Conservation (phyloP, 2,329 filamentous ascomycete genomes). For the Stromatinia cepivora region DNA sequence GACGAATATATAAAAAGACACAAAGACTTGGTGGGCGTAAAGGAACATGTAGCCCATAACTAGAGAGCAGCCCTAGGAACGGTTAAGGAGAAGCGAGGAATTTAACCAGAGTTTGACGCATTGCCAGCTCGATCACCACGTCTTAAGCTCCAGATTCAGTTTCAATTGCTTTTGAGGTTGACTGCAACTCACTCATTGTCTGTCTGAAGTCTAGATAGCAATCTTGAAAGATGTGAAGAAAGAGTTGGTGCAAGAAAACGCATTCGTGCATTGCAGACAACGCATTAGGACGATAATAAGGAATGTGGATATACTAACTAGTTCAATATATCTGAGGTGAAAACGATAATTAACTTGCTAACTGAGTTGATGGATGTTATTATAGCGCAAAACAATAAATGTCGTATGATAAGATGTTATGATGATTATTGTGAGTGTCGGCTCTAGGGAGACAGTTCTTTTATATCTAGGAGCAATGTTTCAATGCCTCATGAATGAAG, state of each 20-base stretch:
- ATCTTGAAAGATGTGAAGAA: neutral
- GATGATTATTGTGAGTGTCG: conserved; percentile 10
- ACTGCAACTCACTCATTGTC: neutral
- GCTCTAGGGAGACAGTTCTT: conserved; percentile 11
- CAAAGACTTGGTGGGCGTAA: neutral
- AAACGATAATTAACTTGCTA: neutral
- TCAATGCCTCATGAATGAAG: conserved; percentile 11
- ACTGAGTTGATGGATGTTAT: neutral
- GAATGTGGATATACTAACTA: conserved; percentile 6
- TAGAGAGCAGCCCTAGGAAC: neutral
- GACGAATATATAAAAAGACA: neutral
- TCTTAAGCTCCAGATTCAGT: neutral
- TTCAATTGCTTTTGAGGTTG: neutral
- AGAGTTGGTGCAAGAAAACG: neutral
- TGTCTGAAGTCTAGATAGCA: neutral
- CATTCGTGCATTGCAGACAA: neutral
- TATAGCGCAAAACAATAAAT: conserved; percentile 2
- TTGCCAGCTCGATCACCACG: conserved; percentile 15
- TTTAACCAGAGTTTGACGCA: neutral
- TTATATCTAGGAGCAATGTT: conserved; percentile 17
- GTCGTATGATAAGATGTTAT: neutral
- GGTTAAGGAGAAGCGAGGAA: neutral
- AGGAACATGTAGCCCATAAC: neutral
- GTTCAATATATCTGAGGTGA: neutral
- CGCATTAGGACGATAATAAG: neutral